Percentiles rank a stretch among this genome's conserved stretches.
Evolutionary conservation across 495 filamentous ascomycete genomes (phyloP).

Genomic region (Aspergillus haitiensis): DNA sequence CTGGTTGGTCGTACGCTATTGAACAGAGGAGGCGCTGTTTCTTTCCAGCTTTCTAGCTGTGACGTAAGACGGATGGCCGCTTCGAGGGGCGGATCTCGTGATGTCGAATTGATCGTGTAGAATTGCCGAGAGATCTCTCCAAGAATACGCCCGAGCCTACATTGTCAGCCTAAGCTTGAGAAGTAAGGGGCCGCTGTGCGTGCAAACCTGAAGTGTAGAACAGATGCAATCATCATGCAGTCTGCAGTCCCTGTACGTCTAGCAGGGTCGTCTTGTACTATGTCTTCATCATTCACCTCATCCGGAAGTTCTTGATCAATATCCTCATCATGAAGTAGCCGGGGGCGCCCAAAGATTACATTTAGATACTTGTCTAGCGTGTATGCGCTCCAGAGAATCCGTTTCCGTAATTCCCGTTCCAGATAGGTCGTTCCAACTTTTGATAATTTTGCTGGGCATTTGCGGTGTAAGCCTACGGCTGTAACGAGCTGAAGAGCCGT

Average conservation of each 20-base stretch:
- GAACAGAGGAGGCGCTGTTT: constrained; percentile 46
- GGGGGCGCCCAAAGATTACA: constrained; percentile 54
- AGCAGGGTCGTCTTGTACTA: constrained; percentile 43
- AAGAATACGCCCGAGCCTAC: constrained; percentile 45
- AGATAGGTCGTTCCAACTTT: constrained; percentile 37
- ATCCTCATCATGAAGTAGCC: constrained; percentile 53
- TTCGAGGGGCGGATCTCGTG: constrained; percentile 42
- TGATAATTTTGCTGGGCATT: constrained; percentile 31
- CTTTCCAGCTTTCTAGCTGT: constrained; percentile 42
- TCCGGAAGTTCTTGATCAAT: constrained; percentile 56
- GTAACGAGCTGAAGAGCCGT: constrained; percentile 48
- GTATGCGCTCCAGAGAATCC: constrained; percentile 59
- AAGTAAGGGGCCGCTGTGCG: constrained; percentile 4
- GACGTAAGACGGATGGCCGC: constrained; percentile 40
- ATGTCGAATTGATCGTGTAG: constrained; percentile 46
- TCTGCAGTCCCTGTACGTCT: constrained; percentile 35
- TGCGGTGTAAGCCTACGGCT: constrained; percentile 46
- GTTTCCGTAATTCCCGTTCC: constrained; percentile 48
- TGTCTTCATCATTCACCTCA: constrained; percentile 54
- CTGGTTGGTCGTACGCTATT: constrained; percentile 46
- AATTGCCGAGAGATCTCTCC: constrained; percentile 50
- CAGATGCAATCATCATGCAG: constrained; percentile 51
- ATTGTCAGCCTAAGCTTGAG: constrained; percentile 5
- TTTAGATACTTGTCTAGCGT: constrained; percentile 59
- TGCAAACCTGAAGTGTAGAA: constrained; percentile 45